A percentile compares a stretch with the other conserved stretches of the same genome.
phyloP scores from a whole-genome alignment of 1,139 yeast species.

The Spathaspora sp. region DNA sequence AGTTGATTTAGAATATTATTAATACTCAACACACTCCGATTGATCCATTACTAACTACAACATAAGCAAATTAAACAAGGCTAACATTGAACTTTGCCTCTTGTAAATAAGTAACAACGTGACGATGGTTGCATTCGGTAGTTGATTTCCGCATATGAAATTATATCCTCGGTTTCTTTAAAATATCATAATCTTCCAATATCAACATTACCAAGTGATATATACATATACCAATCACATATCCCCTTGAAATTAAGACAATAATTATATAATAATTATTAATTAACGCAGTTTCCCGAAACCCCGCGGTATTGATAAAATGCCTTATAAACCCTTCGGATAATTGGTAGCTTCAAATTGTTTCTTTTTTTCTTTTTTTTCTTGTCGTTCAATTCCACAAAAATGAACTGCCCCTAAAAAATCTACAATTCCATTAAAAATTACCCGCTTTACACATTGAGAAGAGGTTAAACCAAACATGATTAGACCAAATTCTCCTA shows the following conservation, averaged over 20 bases:
- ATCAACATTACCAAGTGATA: not conserved
- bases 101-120: no score
- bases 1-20: no score
- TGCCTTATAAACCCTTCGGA: slow-evolving; percentile 1
- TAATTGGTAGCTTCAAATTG: slow-evolving; percentile 3
- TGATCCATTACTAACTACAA: no score
- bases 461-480: not conserved
- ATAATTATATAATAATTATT: no score
- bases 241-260: not conserved
- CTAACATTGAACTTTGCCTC: no score
- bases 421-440: not conserved
- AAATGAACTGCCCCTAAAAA: not conserved
- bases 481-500: slow-evolving; percentile 13
- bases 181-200: no score
- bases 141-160: not conserved
- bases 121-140: no score
- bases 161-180: no score
- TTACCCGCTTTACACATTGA: not conserved
- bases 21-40: no score
- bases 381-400: not conserved
- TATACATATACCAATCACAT: not conserved
- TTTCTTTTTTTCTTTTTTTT: not conserved
- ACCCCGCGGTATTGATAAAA: no score
- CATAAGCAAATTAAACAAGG: no score
- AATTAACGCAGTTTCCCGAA: not conserved